Evolutionary conservation across 495 filamentous ascomycete genomes (phyloP), one percentile per base, ranked within the genome.

Genomic region (Barbatosphaeria neglecta): DNA sequence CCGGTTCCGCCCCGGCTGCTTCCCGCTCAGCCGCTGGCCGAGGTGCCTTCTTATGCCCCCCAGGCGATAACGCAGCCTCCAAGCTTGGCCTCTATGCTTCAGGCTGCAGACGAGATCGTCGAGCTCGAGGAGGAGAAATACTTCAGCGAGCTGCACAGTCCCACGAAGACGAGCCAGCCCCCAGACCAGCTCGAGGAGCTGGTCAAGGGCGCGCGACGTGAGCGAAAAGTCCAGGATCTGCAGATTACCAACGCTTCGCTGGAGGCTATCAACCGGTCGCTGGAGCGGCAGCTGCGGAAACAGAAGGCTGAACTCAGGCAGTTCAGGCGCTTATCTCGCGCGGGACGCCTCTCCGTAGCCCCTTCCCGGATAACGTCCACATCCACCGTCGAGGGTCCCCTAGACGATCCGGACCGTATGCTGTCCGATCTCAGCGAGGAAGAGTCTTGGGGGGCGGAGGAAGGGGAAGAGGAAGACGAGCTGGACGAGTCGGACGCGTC

Each of bases 241-340:
- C 86, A 99, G 57, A 99, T 99, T 49, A 94, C 86, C 50, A 99
- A 99, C 53, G 90, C 87, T 2, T 95, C 88, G 19, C 76, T 99
- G 7, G 75, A 95, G 23, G 93, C 93, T n/a, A 96, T 99, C 64
- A 99, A 99, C 56, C 78, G 88, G 41, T 88, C 87, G 0, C 68
- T 99, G 1, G 92, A 99, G 62, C 76, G 86, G 9, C 86, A 96
- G 55, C 78, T 99, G 63, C 77, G 87, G 5, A 92, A 92, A 54
- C 92, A 97, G 57, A 87, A 85, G 18, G 77, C 86, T 7, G 90
- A 99, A 61, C 61, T 99, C 31, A 80, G 90, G 22, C 74, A 87
- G 23, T 96, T 78, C 56, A 79, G 86, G 22, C 81, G 92, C 11
- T 69, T 95, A 19, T 88, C 84, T 24, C 79, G 89, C 7, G 75